Conservation (phyloP, 257 asterid genomes). For the Nicotiana tomentosiformis region DNA sequence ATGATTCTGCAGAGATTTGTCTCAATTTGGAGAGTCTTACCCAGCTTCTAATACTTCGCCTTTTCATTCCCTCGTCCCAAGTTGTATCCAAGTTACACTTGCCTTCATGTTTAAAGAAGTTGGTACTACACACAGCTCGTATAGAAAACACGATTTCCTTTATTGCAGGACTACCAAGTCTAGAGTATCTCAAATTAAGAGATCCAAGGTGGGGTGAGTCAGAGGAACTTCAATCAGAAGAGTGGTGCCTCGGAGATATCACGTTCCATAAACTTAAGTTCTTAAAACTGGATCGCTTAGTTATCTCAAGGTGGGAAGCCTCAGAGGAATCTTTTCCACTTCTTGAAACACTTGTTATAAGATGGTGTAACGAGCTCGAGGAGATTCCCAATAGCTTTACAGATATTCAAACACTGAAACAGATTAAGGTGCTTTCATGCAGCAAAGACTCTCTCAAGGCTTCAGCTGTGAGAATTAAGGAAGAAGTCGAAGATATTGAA, state of each 20-base stretch:
- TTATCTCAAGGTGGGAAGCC: neutral
- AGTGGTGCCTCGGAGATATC: neutral
- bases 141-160: neutral
- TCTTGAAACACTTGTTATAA: neutral
- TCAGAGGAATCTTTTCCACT: neutral
- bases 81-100: neutral
- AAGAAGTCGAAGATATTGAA: neutral
- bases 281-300: neutral
- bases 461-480: neutral
- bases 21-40: neutral
- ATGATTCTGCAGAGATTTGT: neutral
- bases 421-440: neutral
- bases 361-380: accelerated
- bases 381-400: neutral
- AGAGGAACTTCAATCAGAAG: neutral
- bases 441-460: neutral
- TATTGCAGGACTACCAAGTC: neutral
- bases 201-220: too few species aligned
- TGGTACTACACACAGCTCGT: neutral
- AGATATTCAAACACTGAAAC: neutral
- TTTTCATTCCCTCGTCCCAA: accelerated
- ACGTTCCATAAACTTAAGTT: neutral
- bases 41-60: neutral
- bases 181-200: neutral
- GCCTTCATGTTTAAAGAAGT: neutral